These are phyloP conservation scores for Monoraphidium neglectum DNA, from an alignment of 139 green algal genomes.

Conservation along the genomic window DNA sequence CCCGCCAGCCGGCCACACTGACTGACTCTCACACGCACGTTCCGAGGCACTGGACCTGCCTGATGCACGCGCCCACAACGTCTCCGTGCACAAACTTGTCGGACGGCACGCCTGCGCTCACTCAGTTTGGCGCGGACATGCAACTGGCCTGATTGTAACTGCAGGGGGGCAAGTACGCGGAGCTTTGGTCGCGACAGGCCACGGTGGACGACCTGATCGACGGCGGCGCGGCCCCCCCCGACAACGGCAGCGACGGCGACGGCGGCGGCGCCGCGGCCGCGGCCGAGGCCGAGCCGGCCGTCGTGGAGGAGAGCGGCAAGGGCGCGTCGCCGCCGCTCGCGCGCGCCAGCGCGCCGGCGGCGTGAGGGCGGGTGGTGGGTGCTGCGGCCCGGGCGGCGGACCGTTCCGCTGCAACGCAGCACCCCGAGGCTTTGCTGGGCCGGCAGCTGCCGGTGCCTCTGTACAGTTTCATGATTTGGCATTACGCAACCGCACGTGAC, in stretches of 20 bases:
- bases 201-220: conserved; percentile 50
- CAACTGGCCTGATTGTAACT: background rate
- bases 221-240: background rate
- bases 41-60: no score
- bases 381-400: no score
- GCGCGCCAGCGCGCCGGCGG: background rate
- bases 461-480: no score
- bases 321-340: background rate
- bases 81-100: background rate
- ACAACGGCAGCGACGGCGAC: background rate
- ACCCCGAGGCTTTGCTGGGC: no score
- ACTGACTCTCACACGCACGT: no score
- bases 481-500: no score
- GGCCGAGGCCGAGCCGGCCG: background rate
- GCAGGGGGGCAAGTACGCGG: conserved; percentile 65
- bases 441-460: no score
- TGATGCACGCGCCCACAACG: no score
- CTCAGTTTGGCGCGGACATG: background rate
- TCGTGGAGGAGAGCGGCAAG: background rate
- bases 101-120: background rate
- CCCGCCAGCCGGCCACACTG: no score
- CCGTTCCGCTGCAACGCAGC: no score
- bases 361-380: no score
- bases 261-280: background rate
- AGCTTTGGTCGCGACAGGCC: conserved; percentile 74